Evolutionary conservation across 768 basidiomycete genomes (phyloP).

Genomic region (Boletus subparvulus): DNA sequence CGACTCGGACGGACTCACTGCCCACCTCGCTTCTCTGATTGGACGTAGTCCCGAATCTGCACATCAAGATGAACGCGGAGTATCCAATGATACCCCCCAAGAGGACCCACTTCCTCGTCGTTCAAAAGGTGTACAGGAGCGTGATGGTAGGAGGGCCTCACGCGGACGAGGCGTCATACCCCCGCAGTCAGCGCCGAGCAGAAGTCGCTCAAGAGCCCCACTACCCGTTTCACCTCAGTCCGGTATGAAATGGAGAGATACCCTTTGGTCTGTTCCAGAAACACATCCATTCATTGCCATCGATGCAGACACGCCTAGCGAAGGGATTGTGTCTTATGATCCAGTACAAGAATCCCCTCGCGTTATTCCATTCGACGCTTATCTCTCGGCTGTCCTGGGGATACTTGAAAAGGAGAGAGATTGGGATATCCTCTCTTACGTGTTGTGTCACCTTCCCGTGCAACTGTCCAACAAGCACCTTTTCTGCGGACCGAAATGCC

Average conservation of each 20-base stretch:
- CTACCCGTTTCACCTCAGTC: constrained; percentile 27
- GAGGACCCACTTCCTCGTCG: constrained; percentile 41
- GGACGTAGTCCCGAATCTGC: constrained; percentile 42
- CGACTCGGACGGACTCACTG: constrained; percentile 58
- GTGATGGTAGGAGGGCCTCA: constrained; percentile 50
- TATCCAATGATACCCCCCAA: constrained; percentile 20
- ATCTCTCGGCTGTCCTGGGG: constrained; percentile 59
- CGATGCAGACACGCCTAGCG: constrained; percentile 63
- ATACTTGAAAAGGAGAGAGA: constrained; percentile 75
- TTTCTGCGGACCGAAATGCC: constrained; percentile 86
- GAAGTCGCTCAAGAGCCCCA: constrained; percentile 62
- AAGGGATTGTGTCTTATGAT: constrained; percentile 66
- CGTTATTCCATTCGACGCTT: constrained; percentile 72
- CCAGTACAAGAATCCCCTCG: constrained; percentile 42
- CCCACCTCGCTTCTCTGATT: constrained; percentile 62
- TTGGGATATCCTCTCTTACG: constrained; percentile 93
- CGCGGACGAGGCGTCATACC: constrained; percentile 49
- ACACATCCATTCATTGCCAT: constrained; percentile 52
- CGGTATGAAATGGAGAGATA: constrained; percentile 40
- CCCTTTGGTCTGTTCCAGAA: constrained; percentile 74
- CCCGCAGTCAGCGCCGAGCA: constrained; percentile 48
- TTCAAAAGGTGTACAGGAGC: constrained; percentile 48
- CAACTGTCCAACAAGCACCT: constrained; percentile 95
- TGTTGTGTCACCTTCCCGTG: constrained; percentile 85
- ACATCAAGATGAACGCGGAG: constrained; percentile 28